phyloP scores from a whole-genome alignment of 2,329 filamentous ascomycete genomes.

The Phaeosphaeria sp. region DNA sequence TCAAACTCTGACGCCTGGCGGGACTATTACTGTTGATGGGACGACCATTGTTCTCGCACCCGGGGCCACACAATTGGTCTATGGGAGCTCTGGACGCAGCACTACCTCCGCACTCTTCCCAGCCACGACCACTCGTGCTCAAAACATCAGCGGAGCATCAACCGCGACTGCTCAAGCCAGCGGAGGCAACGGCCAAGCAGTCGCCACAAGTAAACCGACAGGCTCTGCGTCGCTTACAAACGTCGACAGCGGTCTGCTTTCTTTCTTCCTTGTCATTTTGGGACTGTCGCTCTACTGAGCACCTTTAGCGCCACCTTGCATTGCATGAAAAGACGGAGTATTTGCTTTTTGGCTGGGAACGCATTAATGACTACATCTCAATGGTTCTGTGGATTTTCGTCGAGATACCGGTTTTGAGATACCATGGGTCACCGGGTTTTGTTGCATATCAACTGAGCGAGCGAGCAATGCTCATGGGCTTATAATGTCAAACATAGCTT shows the following conservation, averaged over 20 bases:
- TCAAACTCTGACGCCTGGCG: slow-evolving; percentile 49
- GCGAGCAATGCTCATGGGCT: not conserved
- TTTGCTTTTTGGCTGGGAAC: not conserved
- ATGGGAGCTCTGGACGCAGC: slow-evolving; percentile 41
- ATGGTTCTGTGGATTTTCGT: not conserved
- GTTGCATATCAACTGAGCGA: not conserved
- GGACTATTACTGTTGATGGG: slow-evolving; percentile 38
- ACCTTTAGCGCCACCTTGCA: not conserved
- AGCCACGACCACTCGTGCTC: slow-evolving; percentile 39
- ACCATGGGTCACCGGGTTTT: not conserved
- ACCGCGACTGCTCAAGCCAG: slow-evolving; percentile 24
- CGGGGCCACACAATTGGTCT: slow-evolving; percentile 46
- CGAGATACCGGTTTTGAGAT: not conserved
- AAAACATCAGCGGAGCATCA: slow-evolving; percentile 9
- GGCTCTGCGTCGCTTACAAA: slow-evolving; percentile 2
- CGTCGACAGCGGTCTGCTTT: not conserved
- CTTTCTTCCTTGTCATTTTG: not conserved
- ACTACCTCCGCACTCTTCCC: slow-evolving; percentile 48
- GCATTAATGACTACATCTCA: not conserved
- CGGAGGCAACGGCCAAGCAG: slow-evolving; percentile 13
- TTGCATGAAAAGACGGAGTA: not conserved
- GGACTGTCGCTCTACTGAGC: not conserved
- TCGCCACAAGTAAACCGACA: slow-evolving; percentile 9
- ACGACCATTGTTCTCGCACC: slow-evolving; percentile 44
- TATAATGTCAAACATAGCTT: too few species aligned